Evolutionary conservation across 208 protist genomes (phyloP), one percentile per base, ranked within the genome.

Genomic region (Wallacemonas sp.): DNA sequence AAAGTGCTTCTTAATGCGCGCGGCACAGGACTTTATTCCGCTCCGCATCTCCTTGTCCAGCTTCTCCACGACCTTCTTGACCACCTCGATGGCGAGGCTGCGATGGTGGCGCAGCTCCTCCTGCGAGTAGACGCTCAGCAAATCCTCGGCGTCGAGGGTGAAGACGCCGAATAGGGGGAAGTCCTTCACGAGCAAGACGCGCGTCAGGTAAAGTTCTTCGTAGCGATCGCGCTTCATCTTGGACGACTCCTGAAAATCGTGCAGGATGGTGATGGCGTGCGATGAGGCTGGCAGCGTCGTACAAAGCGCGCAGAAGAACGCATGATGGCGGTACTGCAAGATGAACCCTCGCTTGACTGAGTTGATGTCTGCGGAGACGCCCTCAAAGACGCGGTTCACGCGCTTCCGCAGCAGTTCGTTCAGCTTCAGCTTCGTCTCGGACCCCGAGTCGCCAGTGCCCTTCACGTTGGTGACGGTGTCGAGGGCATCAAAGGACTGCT

Each of bases 231-330:
- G 77, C 68, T 91, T 84, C 41, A 67, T 45, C 64, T 83, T 81
- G 26, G 83, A 89, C 9, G 79, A 79, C 19, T 81, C 73, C 54
- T 85, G 85, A 54, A 86, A 79, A 63, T 93, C 85, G 10, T 73
- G 63, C 33, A 95, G 78, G 29, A 92, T 41, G 32, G 78, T 76
- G 44, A 74, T 55, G 17, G 85, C 81, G 57, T 89, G 87, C 48
- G 73, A 76, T 26, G 73, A 54, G 15, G 63, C 63, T 3, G 83
- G 71, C 34, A 95, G 61, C 3, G 85, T 82, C 2, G 63, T 71
- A 71, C 85, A 95, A 53, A 93, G 86, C 52, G 83, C 76, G 63
- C 90, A 95, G 68, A 95, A 95, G 71, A 93, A 95, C 29, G 87
- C 80, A 59, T 95, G 90, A 46, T 95, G 90, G 24, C 90, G 87